phyloP scores from a whole-genome alignment of 768 basidiomycete genomes.

The Pleurotus cornucopiae region DNA sequence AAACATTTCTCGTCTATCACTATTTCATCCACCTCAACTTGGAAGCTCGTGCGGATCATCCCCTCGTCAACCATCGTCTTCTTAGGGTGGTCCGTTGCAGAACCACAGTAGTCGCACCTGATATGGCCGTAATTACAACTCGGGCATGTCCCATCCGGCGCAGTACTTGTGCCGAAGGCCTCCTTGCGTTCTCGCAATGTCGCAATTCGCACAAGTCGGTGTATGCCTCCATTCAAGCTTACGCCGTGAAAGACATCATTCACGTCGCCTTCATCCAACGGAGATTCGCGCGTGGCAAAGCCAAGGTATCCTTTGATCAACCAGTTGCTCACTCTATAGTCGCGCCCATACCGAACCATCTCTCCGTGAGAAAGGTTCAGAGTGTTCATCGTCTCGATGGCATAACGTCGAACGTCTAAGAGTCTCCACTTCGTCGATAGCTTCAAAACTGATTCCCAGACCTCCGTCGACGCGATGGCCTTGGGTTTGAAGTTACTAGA shows the following conservation, averaged over 20 bases:
- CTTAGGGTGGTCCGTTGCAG: background rate
- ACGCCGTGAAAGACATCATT: background rate
- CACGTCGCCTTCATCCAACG: background rate
- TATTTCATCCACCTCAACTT: background rate
- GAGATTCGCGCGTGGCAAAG: background rate
- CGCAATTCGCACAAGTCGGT: background rate
- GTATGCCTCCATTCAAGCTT: background rate
- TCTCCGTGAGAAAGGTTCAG: background rate
- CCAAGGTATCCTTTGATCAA: background rate
- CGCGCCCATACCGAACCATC: background rate
- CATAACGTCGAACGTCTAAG: background rate
- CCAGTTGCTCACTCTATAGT: background rate
- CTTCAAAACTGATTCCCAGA: background rate
- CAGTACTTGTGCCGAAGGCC: background rate
- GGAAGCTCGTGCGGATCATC: background rate
- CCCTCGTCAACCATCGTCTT: background rate
- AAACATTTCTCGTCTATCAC: background rate
- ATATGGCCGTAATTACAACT: background rate
- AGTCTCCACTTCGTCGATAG: background rate
- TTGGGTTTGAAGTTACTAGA: background rate
- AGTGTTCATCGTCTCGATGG: background rate
- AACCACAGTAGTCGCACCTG: background rate
- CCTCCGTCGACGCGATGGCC: background rate
- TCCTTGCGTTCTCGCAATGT: background rate
- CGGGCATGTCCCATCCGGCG: background rate